A percentile compares a stretch with the other conserved stretches of the same genome.
These are phyloP conservation scores for Trichophaea hybrida DNA, from an alignment of 2,329 filamentous ascomycete species.

Conservation along the genomic window DNA sequence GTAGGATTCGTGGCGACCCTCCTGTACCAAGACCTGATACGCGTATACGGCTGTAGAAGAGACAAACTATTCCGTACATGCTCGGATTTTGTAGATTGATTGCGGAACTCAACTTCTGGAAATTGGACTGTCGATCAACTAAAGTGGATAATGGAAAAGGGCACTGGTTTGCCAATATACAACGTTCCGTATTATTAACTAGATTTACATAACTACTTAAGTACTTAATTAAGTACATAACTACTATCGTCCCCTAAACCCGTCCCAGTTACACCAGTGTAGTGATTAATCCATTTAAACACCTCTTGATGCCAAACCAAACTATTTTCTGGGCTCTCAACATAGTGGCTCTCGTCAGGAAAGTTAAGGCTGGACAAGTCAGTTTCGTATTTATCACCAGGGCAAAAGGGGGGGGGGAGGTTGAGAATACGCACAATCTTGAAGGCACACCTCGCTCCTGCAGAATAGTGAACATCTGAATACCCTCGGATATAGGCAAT, in stretches of 20 bases:
- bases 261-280: not conserved
- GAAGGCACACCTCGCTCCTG: constrained; percentile 63
- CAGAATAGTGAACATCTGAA: constrained; percentile 73
- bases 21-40: no score
- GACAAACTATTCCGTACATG: no score
- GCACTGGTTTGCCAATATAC: no score
- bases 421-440: constrained; percentile 37
- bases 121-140: no score
- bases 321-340: constrained; percentile 79
- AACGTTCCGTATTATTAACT: no score
- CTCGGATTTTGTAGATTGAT: no score
- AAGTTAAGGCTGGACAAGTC: constrained; percentile 44
- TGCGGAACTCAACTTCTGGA: no score
- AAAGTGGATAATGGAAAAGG: no score
- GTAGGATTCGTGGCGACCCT: no score
- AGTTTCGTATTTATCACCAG: not conserved
- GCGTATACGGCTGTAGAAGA: no score
- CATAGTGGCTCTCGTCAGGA: constrained; percentile 58
- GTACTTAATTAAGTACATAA: not conserved
- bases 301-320: constrained; percentile 82
- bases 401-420: not conserved
- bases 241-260: not conserved
- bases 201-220: no score
- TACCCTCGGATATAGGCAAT: constrained; percentile 70
- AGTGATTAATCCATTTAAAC: constrained; percentile 19